Evolutionary conservation across 352 stramenopile genomes (phyloP), one percentile per base, ranked within the genome.

Genomic region (Phytophthora sansomeana): DNA sequence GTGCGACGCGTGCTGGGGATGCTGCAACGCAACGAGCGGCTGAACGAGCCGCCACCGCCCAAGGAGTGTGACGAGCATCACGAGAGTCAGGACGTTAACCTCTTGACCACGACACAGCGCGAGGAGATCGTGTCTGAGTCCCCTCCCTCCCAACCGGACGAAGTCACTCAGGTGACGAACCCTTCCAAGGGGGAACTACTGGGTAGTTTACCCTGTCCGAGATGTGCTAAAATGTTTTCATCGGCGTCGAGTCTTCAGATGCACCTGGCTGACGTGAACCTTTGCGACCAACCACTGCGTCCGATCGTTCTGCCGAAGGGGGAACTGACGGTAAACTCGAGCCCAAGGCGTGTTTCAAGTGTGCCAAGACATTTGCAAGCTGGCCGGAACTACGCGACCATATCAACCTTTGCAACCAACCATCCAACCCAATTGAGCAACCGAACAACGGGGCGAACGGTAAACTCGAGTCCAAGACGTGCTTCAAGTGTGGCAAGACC

Each of bases 401-500:
- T 36, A 58, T 77, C 8, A 73, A 73, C 21, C 21, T 24, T 1
- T 24, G 21, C 21, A 24, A 59, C 30, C 35, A 69, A 74, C 13
- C 38, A 29, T 24, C 21, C 21, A 24, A 24, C 21, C 21, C 21
- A 24, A 24, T 24, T 24, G 21, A 3, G 21, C 21, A 24, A 24
- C 21, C 21, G 21, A 24, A 24, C 21, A 3, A 24, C 1, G 21
- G 21, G 21, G 21, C 21, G 21, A 24, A 69, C 6, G 51, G 19
- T 9, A 57, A 58, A 39, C 13, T 57, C 6, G 69, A 67, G 35
- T 58, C 58, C 11, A 77, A 70, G 38, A 55, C 54, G 17, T 74
- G 69, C 24, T 68, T 61, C 10, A 74, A 77, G 44, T 77, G 69
- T n/a, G 63, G 53, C 24, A 77, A 74, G 30, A 74, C 47, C 14